Base-by-base conservation (phyloP, 202 grass and related monocot species). In the Setaria italica region DNA sequence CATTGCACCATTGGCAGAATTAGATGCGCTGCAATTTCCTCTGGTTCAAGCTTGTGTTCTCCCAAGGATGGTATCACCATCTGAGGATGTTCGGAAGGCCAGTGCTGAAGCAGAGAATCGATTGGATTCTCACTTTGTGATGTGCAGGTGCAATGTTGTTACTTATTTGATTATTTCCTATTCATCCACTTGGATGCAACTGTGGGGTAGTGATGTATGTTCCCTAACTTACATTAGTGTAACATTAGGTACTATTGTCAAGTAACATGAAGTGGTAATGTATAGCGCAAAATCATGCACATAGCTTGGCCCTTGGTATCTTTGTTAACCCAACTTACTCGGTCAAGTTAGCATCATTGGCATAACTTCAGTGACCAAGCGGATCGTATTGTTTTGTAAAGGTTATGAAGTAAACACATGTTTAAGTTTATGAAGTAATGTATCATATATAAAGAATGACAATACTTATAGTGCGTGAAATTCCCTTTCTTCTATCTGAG, bases 31-130 rank as follows among this genome's bases (percentile, higher is more conserved):
- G 74, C 93, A 94, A 7, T 96, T 99, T 67, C 91, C 97, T 85
- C 87, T 94, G 51, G 88, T 99, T 80, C 97, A 99, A 90, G 90
- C 93, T 17, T 96, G 92, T 91, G 11, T 99, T 47, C 91, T 94
- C 66, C 97, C 83, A 46, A 89, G 78, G 86, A 94, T 99, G 91
- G 91, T 99, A 65, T 96, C 92, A 74, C 64, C 76, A 50, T 99
- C 84, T 78, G 73, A 81, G 77, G 91, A 96, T 88, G 78, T 94
- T 83, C 83, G 77, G 32, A 89, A 77, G 85, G 93, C 93, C 34
- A 96, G 97, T 85, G 72, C 66, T 62, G 90, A 96, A 88, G 97
- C 90, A 70, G 93, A 96, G 88, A 96, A 81, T 62, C 79, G 39
- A 62, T 91, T 99, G 65, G 90, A 99, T 90, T 90, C 66, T 57